Evolutionary conservation across 2,329 filamentous ascomycete genomes (phyloP).

Genomic region (Fusarium chaquense): DNA sequence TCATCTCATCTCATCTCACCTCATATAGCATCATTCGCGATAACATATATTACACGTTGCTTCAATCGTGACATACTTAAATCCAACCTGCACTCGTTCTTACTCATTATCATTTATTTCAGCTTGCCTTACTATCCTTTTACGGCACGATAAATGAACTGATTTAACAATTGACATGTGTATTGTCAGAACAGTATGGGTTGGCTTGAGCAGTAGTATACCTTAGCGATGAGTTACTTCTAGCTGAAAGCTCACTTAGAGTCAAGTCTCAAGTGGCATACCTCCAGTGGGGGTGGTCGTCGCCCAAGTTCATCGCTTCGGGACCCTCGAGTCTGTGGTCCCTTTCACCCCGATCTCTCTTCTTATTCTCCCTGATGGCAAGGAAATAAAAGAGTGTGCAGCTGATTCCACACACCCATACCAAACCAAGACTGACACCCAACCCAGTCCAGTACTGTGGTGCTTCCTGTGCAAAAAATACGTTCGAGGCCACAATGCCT

Average conservation of each 20-base stretch:
- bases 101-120: not conserved
- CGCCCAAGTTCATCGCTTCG: conserved; percentile 8
- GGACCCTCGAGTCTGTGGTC: not conserved
- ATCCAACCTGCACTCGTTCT: not conserved
- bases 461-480: conserved; percentile 8
- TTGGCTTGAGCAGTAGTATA: too few species aligned
- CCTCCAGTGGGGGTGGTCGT: conserved; percentile 13
- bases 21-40: not conserved
- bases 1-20: not conserved
- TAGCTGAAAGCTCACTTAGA: too few species aligned
- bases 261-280: conserved; percentile 2
- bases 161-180: too few species aligned
- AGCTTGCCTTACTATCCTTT: too few species aligned
- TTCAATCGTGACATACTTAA: not conserved
- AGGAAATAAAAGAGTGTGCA: conserved; percentile 10
- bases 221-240: too few species aligned
- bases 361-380: conserved; percentile 16
- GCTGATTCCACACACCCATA: conserved; percentile 13
- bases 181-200: too few species aligned
- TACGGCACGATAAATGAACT: not conserved
- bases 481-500: conserved; percentile 48
- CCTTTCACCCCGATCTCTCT: conserved; percentile 21
- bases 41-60: not conserved
- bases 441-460: conserved; percentile 24
- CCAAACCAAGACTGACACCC: conserved; percentile 15